Evolutionary conservation across 2,329 filamentous ascomycete genomes (phyloP), one percentile per base, ranked within the genome.

Genomic region (Arachnomyces sp.): DNA sequence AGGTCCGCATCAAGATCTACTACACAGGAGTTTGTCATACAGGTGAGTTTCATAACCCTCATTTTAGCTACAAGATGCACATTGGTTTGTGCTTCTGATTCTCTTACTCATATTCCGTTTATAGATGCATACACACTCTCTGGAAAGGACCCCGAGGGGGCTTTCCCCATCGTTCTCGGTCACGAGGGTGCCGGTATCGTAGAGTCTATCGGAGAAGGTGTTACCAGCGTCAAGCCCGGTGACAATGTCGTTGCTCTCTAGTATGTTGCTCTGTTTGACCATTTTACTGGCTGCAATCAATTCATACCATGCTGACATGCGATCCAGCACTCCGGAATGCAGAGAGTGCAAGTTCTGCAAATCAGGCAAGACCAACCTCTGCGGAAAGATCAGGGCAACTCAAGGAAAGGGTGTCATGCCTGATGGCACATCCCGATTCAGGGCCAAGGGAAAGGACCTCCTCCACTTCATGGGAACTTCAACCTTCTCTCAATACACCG

Each of bases 1-100:
- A 98, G 72, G 92, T 98, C 60, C 86, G 92, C 57, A 94, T 98
- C 61, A 72, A 96, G 73, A 86, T 96, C 63, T 82, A 90, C 74
- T 93, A 95, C 74, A 98, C 92, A 39, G 92, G 92, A 68, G 92
- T 98, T 63, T 98, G 92, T 74, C 92, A 98, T 72, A 98, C 90
- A 63, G 86, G 86, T 92, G 70, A 54, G 64, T 59, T 9, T 25
- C 5, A 25, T 25, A 25, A 45, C 45, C 12, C 18, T 39, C 28
- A 39, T 31, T 38, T 38, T 38, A 42, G 39, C 46, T 17, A 28
- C 29, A 29, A n/a, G 16, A 35, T 14, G 14, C 31, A 17, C 14
- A 25, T 34, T 41, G 28, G 38, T 35, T 43, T 28, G 34, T 37
- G 16, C 16, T 18, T 16, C 36, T n/a, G 9, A 25, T 9, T 5